phyloP scores from a whole-genome alignment of 192 early-diverging fungal species.

The Cladochytrium replicatum region DNA sequence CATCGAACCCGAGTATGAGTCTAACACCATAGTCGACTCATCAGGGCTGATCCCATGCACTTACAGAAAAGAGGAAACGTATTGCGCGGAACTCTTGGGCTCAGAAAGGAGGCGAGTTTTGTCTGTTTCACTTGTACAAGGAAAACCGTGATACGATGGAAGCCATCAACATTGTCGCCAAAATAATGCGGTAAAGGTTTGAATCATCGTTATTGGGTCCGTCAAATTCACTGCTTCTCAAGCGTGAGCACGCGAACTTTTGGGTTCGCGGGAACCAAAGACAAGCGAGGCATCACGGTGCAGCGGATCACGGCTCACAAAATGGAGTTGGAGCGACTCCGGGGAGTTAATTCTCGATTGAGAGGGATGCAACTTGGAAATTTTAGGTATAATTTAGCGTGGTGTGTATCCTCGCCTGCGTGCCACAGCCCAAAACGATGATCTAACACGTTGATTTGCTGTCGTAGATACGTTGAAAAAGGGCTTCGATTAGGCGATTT shows the following conservation, averaged over 20 bases:
- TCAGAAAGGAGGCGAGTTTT: conserved; percentile 58
- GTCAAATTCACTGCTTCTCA: conserved; percentile 20
- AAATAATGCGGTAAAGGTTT: conserved; percentile 26
- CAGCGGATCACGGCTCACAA: conserved; percentile 68
- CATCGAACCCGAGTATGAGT: not conserved
- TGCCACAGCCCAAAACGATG: too few species aligned
- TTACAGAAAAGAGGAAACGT: conserved; percentile 10
- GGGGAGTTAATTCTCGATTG: conserved; percentile 36
- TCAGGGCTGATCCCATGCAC: not conserved
- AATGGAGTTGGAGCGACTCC: conserved; percentile 45
- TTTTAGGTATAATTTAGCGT: conserved; percentile 37
- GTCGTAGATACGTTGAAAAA: conserved; percentile 39
- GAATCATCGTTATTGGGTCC: not conserved
- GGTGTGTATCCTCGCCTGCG: too few species aligned
- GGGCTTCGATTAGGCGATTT: conserved; percentile 76
- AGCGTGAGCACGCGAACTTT: too few species aligned
- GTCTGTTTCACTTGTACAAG: conserved; percentile 84
- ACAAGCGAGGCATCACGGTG: conserved; percentile 80
- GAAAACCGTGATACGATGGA: conserved; percentile 91
- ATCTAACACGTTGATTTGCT: too few species aligned
- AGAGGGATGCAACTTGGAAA: conserved; percentile 62
- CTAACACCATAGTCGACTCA: not conserved
- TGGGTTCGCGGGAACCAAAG: conserved; percentile 90
- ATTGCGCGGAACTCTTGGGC: conserved; percentile 30
- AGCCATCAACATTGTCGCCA: conserved; percentile 53